Evolutionary conservation across 2,329 filamentous ascomycete genomes (phyloP), one percentile per base, ranked within the genome.

Genomic region (Aspergillus aculeatus): DNA sequence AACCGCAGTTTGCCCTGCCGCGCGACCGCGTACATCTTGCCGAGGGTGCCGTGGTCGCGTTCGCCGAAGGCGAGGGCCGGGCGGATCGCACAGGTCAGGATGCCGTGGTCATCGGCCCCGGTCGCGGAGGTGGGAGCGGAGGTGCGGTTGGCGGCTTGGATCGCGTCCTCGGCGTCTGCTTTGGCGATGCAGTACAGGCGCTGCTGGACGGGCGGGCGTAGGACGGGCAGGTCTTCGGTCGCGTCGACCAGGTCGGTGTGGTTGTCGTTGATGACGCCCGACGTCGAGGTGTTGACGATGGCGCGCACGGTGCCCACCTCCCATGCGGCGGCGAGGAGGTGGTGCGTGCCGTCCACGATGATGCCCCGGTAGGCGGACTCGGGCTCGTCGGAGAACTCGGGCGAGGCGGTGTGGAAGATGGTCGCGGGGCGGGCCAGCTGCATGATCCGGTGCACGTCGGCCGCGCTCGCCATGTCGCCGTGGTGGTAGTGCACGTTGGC

Each of bases 371-470:
- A 59, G 11, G 52, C 51, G 6, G 52, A 23, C 5, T 44, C 26
- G 1, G 57, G 57, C 24, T 21, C 47, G 35, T 55, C 51, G 35
- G 57, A 59, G 21, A 59, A 59, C 32, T 59, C 52, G n/a, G 57
- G 57, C 4, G 57, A 59, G 31, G 57, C 52, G 14, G 57, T 59
- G 24, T 59, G 57, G 57, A 59, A 59, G 32, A 59, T 56, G 4
- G 57, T 56, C 11, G 35, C 19, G 0, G 57, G 57, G 2, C 47
- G 47, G 4, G 57, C 57, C 4, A 56, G 47, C 7, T 38, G 11
- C 57, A 59, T 55, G 21, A 56, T 41, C 10, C 47, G 51, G 14
- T 59, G 10, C 7, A 59, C 57, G 16, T 59, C 57, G 2, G n/a
- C 31, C 11, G n/a, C 21, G 3, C 6, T n/a, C 14, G 57, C n/a